Evolutionary conservation across 1,139 yeast genomes (phyloP), one percentile per base, ranked within the genome.

Genomic region (Yamadazyma conglobata): DNA sequence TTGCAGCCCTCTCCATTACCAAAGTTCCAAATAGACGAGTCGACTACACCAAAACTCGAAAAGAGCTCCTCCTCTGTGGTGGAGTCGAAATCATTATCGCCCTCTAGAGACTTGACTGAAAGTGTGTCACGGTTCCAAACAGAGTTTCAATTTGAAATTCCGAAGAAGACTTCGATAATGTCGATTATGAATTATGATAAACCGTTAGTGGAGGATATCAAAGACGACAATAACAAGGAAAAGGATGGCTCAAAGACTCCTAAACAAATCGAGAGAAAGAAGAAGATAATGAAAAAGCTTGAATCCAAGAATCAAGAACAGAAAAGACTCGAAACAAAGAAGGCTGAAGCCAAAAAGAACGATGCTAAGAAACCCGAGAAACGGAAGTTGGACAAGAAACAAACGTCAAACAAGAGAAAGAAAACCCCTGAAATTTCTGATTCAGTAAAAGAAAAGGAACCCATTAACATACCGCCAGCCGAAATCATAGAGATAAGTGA

Each of bases 151-250:
- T 25, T 52, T 10, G 37, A 40, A 15, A 30, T 40, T 1, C 37
- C 46, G 8, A 45, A 39, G 23, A 59, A 56, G 37, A 55, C 70
- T 0, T 60, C 68, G 7, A 63, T 64, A 19, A 59, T 54, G 34
- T 58, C 67, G 11, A 58, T 64, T 20, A 64, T 63, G 33, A 63
- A 64, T 39, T 38, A 48, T 12, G 67, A 62, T 28, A 60, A 58
- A 27, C 61, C 54, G 6, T 30, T 35, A 25, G 33, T 31, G 3
- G 37, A 33, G 15, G 37, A 32, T n/a, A 21, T 21, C 15, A 27
- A 21, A 19, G 30, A 27, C n/a, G 15, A 22, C 10, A 8, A 8
- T 22, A 16, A 22, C 13, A 10, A 12, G 10, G 22, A 17, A 4
- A 14, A 13, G 9, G 15, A 19, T 11, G 16, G n/a, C 3, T 22